These are phyloP conservation scores for Melaleuca alternifolia DNA, from an alignment of 345 rosid genomes.

Conservation along the genomic window DNA sequence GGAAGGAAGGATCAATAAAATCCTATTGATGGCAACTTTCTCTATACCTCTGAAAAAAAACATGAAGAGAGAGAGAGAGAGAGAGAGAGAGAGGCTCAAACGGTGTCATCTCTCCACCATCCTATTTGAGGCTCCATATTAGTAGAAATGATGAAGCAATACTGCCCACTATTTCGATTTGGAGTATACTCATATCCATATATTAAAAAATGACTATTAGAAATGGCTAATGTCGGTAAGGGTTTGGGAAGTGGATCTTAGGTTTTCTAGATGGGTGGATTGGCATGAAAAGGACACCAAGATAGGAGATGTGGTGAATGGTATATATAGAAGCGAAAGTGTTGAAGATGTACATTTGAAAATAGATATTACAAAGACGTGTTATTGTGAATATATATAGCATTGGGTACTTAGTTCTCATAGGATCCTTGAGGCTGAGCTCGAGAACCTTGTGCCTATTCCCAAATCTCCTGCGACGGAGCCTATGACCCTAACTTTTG, in stretches of 20 bases:
- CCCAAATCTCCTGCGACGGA: not conserved
- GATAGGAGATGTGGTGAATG: not conserved
- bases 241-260: not conserved
- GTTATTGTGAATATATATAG: not conserved
- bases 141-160: too few species aligned
- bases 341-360: not conserved
- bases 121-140: too few species aligned
- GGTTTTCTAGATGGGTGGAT: not conserved
- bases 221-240: not conserved
- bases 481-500: not conserved
- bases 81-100: too few species aligned
- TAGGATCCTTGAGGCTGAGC: not conserved
- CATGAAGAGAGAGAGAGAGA: too few species aligned
- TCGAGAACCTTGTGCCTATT: not conserved
- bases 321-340: not conserved
- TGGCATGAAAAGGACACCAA: not conserved
- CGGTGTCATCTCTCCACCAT: too few species aligned
- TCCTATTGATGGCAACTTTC: too few species aligned
- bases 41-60: too few species aligned
- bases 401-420: not conserved
- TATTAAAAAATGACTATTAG: not conserved
- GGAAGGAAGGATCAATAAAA: too few species aligned
- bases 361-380: not conserved
- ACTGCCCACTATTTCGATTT: too few species aligned
- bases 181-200: too few species aligned